Conservation (phyloP, 164 flowering plant genomes). For the Brasenia schreberi region DNA sequence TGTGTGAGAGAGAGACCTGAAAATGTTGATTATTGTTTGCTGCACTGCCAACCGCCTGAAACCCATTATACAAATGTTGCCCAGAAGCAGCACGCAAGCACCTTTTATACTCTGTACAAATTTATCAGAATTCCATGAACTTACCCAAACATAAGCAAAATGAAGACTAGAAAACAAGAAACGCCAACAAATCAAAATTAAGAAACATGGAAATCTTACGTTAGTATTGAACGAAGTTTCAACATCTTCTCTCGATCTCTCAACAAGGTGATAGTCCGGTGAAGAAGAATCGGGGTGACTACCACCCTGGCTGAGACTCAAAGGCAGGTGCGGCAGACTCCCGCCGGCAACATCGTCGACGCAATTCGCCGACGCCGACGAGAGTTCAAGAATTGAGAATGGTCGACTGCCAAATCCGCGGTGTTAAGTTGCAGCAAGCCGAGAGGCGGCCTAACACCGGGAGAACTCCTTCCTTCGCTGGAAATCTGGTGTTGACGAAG, state of each 20-base stretch:
- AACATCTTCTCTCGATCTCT: constrained; percentile 9
- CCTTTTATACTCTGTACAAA: background rate
- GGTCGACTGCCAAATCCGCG: constrained; percentile 6
- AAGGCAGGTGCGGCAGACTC: constrained; percentile 14
- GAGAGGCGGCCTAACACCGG: constrained; percentile 2
- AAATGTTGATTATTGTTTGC: background rate
- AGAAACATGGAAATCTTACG: constrained; percentile 14
- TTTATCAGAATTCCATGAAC: constrained; percentile 13
- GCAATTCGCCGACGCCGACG: constrained; percentile 1
- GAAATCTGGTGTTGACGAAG: constrained; percentile 59
- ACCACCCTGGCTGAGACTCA: constrained; percentile 21
- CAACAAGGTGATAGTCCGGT: constrained; percentile 8
- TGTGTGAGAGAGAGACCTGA: background rate
- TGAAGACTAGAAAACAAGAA: background rate
- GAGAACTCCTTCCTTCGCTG: constrained; percentile 18
- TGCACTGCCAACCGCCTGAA: background rate
- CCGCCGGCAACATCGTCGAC: constrained; percentile 12
- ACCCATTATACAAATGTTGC: background rate
- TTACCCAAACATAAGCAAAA: background rate
- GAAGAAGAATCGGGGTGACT: constrained; percentile 7
- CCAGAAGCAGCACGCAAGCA: background rate
- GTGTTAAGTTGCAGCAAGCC: constrained; percentile 5
- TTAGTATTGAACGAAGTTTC: constrained; percentile 29
- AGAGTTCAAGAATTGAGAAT: constrained; percentile 41
- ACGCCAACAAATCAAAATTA: background rate